Base-by-base conservation (phyloP, 2,329 filamentous ascomycete species). In the Ceratocystis ficicola region DNA sequence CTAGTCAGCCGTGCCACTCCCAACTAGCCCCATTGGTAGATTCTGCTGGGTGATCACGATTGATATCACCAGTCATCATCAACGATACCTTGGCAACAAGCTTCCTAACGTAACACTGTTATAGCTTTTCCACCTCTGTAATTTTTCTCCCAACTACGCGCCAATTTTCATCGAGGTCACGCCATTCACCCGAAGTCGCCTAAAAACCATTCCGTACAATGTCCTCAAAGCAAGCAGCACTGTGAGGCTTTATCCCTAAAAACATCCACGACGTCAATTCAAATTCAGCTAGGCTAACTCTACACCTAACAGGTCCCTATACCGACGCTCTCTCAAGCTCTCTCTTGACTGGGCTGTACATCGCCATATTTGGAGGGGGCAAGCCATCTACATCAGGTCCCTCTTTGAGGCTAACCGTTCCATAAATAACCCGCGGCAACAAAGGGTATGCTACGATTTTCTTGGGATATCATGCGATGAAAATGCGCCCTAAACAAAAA, bases 261-360 rank as follows among this genome's bases (percentile, higher is more conserved):
- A 6, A 6, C 8, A 8, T 60, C 20, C 20, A 12, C 30, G 8
- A 15, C 22, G 44, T 57, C 41, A 67, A 57, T 44, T 30, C 12
- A 63, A n/a, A 22, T 61, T 41, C 48, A 20, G 36, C 4, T 3
- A 41, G 12, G 36, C 36, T 41, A 41, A 41, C 36, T 41, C 12
- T 41, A 15, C 12, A 63, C 4, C 44, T 67, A 52, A 60, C 44
- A 87, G 84, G 71, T 86, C 84, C 52, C 87, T 99, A 68, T 99
- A 99, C 77, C 87, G 93, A 74, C 90, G 91, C 71, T 91, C 91
- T 30, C 77, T 99, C 74, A 96, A 96, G 82, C 86, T 96, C 70
- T 83, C 94, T 52, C 85, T 97, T 70, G 91, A 96, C 79, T 99
- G 94, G 94, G 85, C 90, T 67, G 91, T 97, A 69, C 89, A 96